These are phyloP conservation scores for Tubosaeta sp. DNA, from an alignment of 768 basidiomycete species.

Conservation along the genomic window DNA sequence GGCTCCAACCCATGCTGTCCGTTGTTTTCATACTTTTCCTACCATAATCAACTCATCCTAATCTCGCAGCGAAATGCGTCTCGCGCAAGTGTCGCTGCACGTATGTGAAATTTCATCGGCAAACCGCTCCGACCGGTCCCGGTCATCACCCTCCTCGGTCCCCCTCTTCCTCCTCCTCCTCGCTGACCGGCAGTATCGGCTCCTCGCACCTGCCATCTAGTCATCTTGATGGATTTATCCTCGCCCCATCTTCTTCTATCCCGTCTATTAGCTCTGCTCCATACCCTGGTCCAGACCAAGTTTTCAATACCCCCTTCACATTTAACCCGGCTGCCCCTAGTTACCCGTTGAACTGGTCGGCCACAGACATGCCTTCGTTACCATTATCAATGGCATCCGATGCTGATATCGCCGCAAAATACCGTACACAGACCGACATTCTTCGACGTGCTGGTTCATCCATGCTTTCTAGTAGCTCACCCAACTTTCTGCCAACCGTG, in stretches of 20 bases:
- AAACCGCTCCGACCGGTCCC: slow-evolving; percentile 74
- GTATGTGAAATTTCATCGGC: slow-evolving; percentile 78
- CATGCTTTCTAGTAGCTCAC: slow-evolving; percentile 1
- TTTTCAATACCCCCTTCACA: slow-evolving; percentile 30
- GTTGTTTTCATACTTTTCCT: slow-evolving; percentile 22
- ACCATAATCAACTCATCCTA: background rate
- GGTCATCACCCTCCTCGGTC: slow-evolving; percentile 50
- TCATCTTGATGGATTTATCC: slow-evolving; percentile 40
- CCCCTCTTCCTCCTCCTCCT: slow-evolving; percentile 30
- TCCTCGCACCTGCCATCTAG: slow-evolving; percentile 25
- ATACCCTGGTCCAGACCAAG: slow-evolving; percentile 23
- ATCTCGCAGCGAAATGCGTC: slow-evolving; percentile 60
- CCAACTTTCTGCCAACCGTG: slow-evolving; percentile 9
- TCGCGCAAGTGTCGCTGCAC: slow-evolving; percentile 72
- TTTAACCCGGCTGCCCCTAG: slow-evolving; percentile 21
- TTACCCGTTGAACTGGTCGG: slow-evolving; percentile 15
- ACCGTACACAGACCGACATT: slow-evolving; percentile 43
- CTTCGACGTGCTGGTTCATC: slow-evolving; percentile 32
- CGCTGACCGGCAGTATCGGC: slow-evolving; percentile 10
- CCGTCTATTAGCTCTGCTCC: slow-evolving; percentile 25
- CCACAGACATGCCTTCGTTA: slow-evolving; percentile 19
- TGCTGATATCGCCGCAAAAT: slow-evolving; percentile 45
- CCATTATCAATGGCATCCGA: slow-evolving; percentile 20
- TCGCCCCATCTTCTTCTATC: slow-evolving; percentile 35
- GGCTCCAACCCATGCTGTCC: slow-evolving; percentile 75